Evolutionary conservation across 176 grass and related monocot species (phyloP), one percentile per base, ranked within the genome.

Genomic region (Microstegium vimineum): DNA sequence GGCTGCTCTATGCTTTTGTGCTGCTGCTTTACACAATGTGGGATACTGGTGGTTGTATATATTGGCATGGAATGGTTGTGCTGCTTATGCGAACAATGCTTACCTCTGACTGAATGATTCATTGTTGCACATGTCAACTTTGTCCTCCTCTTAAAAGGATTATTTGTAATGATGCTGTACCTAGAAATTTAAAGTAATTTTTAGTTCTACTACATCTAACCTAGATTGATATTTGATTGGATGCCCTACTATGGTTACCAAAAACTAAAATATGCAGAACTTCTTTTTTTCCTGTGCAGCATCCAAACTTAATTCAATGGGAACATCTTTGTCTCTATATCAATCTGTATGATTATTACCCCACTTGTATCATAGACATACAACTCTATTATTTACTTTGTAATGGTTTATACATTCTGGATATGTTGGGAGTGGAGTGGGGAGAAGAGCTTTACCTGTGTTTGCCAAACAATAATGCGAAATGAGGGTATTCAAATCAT

Each of bases 401-500:
- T 64, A 70, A 12, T 27, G 15, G 46, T 54, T 41, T 18, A 40
- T 86, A 16, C 1, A 76, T 47, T n/a, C n/a, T n/a, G n/a, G n/a
- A n/a, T n/a, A 77, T 31, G 13, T 37, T 52, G 10, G 31, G 16
- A 28, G 35, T 63, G 52, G 22, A 8, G 20, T 26, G 15, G 30
- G 31, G 4, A 26, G 43, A 36, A 49, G 12, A 38, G 4, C 45
- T 1, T 47, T 78, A 7, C 36, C 15, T 37, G 23, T 61, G 28
- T 23, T 45, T 71, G 13, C 2, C 34, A 23, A 45, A 20, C 32
- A 47, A 4, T 5, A 47, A 12, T 13, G 25, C 2, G 11, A 27
- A 78, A 85, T 4, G 20, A 82, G 69, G 30, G 30, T 12, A 36
- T 17, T 17, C 69, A 83, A 65, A 74, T 74, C 22, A 18, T 38